These are phyloP conservation scores for Umbelopsis isabellina DNA, from an alignment of 192 early-diverging fungal species.

Conservation along the genomic window DNA sequence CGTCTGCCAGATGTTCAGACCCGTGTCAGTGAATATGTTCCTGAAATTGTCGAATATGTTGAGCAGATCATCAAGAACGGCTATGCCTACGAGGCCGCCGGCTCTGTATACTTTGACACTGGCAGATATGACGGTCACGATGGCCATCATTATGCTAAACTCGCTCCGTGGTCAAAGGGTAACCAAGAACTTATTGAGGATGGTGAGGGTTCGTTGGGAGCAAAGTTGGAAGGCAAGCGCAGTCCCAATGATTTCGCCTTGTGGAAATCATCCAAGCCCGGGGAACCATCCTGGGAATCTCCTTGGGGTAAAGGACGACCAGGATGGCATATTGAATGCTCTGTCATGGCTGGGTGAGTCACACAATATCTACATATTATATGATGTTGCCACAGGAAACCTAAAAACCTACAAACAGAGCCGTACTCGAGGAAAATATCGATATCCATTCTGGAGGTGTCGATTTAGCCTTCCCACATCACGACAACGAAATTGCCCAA, in stretches of 20 bases:
- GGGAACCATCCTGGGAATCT: conserved; percentile 92
- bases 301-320: conserved; percentile 95
- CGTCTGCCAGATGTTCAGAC: conserved; percentile 86
- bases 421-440: conserved; percentile 82
- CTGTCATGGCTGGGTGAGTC: conserved; percentile 82
- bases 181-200: conserved; percentile 83
- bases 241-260: conserved; percentile 89
- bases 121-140: conserved; percentile 76
- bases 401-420: too few relatives aligned
- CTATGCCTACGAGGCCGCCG: conserved; percentile 89
- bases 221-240: conserved; percentile 67
- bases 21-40: conserved; percentile 96
- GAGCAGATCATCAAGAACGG: conserved; percentile 94
- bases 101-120: conserved; percentile 97
- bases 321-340: conserved; percentile 99
- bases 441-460: conserved; percentile 97
- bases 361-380: too few relatives aligned
- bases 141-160: conserved; percentile 92
- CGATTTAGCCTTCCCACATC: conserved; percentile 97
- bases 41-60: conserved; percentile 90
- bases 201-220: conserved; percentile 87
- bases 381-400: too few relatives aligned
- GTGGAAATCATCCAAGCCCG: conserved; percentile 93
- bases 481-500: conserved; percentile 98
- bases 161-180: conserved; percentile 87